Evolutionary conservation across 2,329 filamentous ascomycete species (phyloP).

Genomic region (Alternaria sp.): DNA sequence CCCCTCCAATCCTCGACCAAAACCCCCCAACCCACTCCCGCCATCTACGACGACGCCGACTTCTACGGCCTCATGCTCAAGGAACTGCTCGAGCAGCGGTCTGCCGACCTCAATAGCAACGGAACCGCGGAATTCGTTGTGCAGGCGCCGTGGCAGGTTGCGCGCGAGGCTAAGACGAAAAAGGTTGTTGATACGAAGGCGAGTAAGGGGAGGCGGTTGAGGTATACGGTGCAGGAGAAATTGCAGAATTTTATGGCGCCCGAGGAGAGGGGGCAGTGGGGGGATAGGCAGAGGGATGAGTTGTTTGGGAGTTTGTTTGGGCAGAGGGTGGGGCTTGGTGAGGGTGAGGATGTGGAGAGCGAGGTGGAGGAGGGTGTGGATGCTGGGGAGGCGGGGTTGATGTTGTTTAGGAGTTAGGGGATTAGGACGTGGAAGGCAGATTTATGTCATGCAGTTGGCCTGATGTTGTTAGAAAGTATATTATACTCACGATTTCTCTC

Average conservation of each 20-base stretch:
- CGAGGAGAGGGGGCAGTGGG: conserved; percentile 82
- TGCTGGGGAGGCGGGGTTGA: conserved; percentile 46
- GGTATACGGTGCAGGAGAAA: conserved; percentile 96
- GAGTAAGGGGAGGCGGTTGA: conserved; percentile 91
- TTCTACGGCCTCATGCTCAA: conserved; percentile 95
- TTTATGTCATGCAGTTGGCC: neutral
- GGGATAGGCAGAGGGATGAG: conserved; percentile 75
- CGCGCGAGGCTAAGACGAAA: conserved; percentile 81
- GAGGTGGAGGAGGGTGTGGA: conserved; percentile 46
- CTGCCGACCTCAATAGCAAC: conserved; percentile 62
- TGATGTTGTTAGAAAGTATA: too few species aligned
- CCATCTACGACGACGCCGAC: conserved; percentile 89
- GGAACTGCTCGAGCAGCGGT: conserved; percentile 89
- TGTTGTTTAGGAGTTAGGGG: conserved; percentile 47
- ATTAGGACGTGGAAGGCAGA: neutral
- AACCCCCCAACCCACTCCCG: conserved; percentile 31
- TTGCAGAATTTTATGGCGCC: conserved; percentile 97
- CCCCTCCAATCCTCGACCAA: conserved; percentile 65
- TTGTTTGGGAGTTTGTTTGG: conserved; percentile 60
- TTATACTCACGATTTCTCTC: too few species aligned
- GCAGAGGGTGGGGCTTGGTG: conserved; percentile 51
- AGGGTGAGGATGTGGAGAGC: conserved; percentile 45
- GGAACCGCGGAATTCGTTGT: conserved; percentile 57
- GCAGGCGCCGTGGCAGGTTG: conserved; percentile 64
- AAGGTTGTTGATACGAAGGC: conserved; percentile 90